phyloP scores from a whole-genome alignment of 2,329 filamentous ascomycete species.

The Diaporthe sp. region DNA sequence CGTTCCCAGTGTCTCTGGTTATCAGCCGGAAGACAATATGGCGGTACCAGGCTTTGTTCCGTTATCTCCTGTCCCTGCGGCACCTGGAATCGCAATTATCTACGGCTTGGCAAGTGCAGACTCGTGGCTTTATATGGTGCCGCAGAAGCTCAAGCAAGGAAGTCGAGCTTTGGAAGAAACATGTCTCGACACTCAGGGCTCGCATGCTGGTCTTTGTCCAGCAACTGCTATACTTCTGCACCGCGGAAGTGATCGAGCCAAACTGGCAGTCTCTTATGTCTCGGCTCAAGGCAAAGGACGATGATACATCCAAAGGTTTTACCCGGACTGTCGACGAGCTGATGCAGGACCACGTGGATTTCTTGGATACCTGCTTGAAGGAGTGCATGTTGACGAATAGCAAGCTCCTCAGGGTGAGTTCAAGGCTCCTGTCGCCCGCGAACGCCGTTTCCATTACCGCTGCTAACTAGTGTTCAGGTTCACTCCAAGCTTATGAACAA shows the following conservation, averaged over 20 bases:
- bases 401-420: conserved; percentile 86
- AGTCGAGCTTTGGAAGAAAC: conserved; percentile 92
- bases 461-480: conserved; percentile 72
- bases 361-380: conserved; percentile 96
- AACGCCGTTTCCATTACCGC: not conserved
- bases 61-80: conserved; percentile 89
- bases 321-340: conserved; percentile 91
- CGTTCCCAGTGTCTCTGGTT: conserved; percentile 94
- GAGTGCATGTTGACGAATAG: conserved; percentile 99
- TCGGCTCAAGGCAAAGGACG: conserved; percentile 77
- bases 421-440: conserved; percentile 15
- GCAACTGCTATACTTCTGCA: conserved; percentile 96
- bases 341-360: conserved; percentile 99
- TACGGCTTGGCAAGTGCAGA: conserved; percentile 91
- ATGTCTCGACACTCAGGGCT: conserved; percentile 90
- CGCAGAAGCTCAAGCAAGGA: conserved; percentile 80
- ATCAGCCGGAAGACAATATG: conserved; percentile 98
- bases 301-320: conserved; percentile 52
- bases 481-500: conserved; percentile 98
- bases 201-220: conserved; percentile 98
- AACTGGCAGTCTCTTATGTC: conserved; percentile 97
- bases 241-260: conserved; percentile 95
- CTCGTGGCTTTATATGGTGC: conserved; percentile 83
- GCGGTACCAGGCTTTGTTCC: conserved; percentile 95
- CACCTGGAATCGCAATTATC: conserved; percentile 91